Percentiles rank a stretch among this genome's conserved stretches.
phyloP scores from a whole-genome alignment of 2,329 filamentous ascomycete genomes.

The Byssochlamys sp. region DNA sequence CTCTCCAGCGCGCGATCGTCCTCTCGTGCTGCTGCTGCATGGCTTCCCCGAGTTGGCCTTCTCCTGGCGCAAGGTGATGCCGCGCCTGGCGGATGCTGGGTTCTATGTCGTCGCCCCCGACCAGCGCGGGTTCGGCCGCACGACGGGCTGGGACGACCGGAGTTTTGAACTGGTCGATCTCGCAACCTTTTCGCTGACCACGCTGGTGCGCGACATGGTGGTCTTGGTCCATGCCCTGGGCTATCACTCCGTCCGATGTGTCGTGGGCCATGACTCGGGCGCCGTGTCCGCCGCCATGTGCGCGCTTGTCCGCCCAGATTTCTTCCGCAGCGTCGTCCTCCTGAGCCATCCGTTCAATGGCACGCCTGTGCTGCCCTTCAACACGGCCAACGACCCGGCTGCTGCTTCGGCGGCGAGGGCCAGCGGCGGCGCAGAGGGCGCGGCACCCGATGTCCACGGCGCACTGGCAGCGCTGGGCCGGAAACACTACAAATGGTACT shows the following conservation, averaged over 20 bases:
- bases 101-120: constrained; percentile 60
- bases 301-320: constrained; percentile 53
- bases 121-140: constrained; percentile 59
- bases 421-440: constrained; percentile 7
- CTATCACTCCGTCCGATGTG: constrained; percentile 47
- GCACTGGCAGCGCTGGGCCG: constrained; percentile 46
- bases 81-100: constrained; percentile 48
- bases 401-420: constrained; percentile 1
- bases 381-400: constrained; percentile 26
- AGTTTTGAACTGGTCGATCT: constrained; percentile 46
- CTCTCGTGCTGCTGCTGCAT: constrained; percentile 54
- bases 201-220: constrained; percentile 53
- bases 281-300: constrained; percentile 51
- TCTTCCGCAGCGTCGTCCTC: constrained; percentile 53
- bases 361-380: constrained; percentile 40
- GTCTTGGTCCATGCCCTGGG: constrained; percentile 53
- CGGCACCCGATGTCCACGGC: constrained; percentile 43
- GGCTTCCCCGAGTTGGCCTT: constrained; percentile 61
- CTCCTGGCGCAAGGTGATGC: constrained; percentile 58
- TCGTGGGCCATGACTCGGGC: constrained; percentile 60
- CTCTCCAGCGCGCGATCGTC: constrained; percentile 30
- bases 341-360: constrained; percentile 58
- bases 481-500: constrained; percentile 63
- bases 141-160: constrained; percentile 49
- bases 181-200: constrained; percentile 47